Conservation (phyloP, 2,329 filamentous ascomycete species). For the Alternaria triticimaculans region DNA sequence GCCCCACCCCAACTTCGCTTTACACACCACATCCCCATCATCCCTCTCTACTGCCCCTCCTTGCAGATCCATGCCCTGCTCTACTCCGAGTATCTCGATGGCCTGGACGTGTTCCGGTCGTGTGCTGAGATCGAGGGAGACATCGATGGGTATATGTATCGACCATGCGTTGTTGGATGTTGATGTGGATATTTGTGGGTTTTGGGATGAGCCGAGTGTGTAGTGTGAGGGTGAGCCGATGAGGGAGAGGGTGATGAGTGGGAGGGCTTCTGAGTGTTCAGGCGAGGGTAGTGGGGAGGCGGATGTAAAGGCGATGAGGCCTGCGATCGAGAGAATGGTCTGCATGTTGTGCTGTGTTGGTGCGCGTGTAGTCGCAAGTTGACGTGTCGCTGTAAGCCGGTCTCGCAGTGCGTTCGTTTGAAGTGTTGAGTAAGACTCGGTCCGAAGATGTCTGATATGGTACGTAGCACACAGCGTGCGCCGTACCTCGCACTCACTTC, state of each 20-base stretch:
- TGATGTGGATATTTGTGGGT: not conserved
- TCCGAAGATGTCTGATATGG: not conserved
- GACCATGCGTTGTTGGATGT: conserved; percentile 3
- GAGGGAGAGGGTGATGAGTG: not conserved
- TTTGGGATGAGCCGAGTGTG: not conserved
- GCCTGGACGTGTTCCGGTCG: conserved; percentile 23
- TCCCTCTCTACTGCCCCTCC: not conserved
- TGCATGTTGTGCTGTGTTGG: not conserved
- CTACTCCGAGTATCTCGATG: conserved; percentile 19
- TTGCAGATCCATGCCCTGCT: not conserved
- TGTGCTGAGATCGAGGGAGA: conserved; percentile 23
- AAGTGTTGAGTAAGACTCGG: not conserved
- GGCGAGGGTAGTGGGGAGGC: not conserved
- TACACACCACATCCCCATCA: conserved; percentile 20
- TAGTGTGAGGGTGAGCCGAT: not conserved
- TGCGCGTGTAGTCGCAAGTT: not conserved
- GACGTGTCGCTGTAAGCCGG: not conserved
- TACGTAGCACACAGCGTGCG: not conserved
- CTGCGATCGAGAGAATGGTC: not conserved
- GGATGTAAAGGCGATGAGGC: not conserved
- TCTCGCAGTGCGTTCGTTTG: not conserved
- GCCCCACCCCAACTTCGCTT: conserved; percentile 10
- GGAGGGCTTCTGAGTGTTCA: not conserved
- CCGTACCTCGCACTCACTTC: not conserved
- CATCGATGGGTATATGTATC: conserved; percentile 25